Conservation (phyloP, 2,329 filamentous ascomycete genomes). For the Bipolaris victoriae region DNA sequence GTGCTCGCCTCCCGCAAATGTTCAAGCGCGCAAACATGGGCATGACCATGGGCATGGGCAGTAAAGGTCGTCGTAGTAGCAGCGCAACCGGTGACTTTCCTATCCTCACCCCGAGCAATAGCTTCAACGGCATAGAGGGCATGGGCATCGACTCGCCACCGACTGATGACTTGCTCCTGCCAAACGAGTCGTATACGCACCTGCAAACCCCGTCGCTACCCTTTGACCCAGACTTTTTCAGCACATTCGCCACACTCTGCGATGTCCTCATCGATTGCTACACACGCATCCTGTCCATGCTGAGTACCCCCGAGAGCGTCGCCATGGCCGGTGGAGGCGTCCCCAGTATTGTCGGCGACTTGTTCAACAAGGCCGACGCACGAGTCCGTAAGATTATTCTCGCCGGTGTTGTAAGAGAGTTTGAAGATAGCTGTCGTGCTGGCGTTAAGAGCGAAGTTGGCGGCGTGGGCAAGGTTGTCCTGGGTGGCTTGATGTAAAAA, state of each 20-base stretch:
- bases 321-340: conserved; percentile 33
- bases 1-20: conserved; percentile 71
- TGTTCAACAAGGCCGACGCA: conserved; percentile 88
- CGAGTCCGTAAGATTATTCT: conserved; percentile 88
- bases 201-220: conserved; percentile 90
- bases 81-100: conserved; percentile 61
- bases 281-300: conserved; percentile 73
- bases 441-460: conserved; percentile 81
- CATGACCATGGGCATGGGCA: conserved; percentile 45
- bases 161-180: conserved; percentile 39
- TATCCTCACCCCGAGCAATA: conserved; percentile 25
- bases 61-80: conserved; percentile 59
- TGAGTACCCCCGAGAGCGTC: conserved; percentile 69
- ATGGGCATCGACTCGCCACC: conserved; percentile 41
- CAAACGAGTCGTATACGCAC: conserved; percentile 86
- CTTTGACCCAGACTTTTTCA: conserved; percentile 96
- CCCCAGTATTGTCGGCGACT: conserved; percentile 67
- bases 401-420: conserved; percentile 85
- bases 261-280: conserved; percentile 96
- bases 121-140: conserved; percentile 34
- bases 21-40: conserved; percentile 54
- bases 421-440: conserved; percentile 82
- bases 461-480: conserved; percentile 84
- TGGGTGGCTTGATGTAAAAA: conserved; percentile 77
- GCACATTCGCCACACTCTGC: conserved; percentile 93